phyloP scores from a whole-genome alignment of 2,329 filamentous ascomycete species.

The Helotiales sp. region DNA sequence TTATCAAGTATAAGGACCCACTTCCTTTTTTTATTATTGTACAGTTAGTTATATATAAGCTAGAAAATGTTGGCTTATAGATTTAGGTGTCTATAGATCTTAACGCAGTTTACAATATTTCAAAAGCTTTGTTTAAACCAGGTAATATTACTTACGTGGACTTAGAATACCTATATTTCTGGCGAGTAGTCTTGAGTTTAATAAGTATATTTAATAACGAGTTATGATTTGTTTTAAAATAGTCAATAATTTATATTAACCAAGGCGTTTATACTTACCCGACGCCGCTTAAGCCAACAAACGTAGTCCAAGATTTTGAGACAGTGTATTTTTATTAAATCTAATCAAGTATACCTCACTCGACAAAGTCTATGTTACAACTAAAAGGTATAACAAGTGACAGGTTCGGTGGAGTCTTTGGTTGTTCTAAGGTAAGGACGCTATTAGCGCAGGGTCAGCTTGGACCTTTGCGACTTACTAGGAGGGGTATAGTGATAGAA shows the following conservation, averaged over 20 bases:
- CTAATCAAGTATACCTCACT: constrained; percentile 34
- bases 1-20: constrained; percentile 49
- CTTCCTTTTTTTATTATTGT: constrained; percentile 30
- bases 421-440: constrained; percentile 30
- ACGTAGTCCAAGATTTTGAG: constrained; percentile 29
- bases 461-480: constrained; percentile 33
- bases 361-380: constrained; percentile 32
- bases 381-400: constrained; percentile 33
- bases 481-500: constrained; percentile 33
- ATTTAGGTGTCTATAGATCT: constrained; percentile 42
- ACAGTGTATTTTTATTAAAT: constrained; percentile 38
- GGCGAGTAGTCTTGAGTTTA: constrained; percentile 36
- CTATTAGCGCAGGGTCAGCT: constrained; percentile 33
- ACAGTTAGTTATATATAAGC: constrained; percentile 42
- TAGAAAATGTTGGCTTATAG: constrained; percentile 43
- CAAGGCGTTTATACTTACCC: constrained; percentile 29
- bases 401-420: constrained; percentile 32
- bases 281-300: constrained; percentile 34
- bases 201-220: constrained; percentile 47
- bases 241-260: constrained; percentile 23
- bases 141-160: constrained; percentile 44
- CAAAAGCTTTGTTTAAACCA: constrained; percentile 45
- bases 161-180: constrained; percentile 46
- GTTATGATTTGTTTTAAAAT: constrained; percentile 43
- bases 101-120: constrained; percentile 43